Base-by-base conservation (phyloP, 208 protist genomes). In the Naegleria lovaniensis region DNA sequence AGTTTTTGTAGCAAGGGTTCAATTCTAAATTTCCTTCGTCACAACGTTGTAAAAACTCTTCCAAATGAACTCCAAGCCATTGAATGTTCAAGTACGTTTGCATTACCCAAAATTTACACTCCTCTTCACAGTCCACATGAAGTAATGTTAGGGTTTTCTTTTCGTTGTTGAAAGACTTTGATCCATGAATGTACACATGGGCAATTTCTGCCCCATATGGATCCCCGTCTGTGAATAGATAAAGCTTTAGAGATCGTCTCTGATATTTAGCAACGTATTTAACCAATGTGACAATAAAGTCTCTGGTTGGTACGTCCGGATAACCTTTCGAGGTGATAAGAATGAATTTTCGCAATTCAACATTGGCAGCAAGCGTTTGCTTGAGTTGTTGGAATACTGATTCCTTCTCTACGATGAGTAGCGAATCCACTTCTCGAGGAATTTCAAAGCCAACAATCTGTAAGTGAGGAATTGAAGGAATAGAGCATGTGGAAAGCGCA, bases 161-260 rank as follows among this genome's bases (percentile, higher is more conserved):
- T 33, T 79, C 67, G n/a, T 79, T 29, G 9, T 86, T 4, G 13
- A 89, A 41, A 41, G 48, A 67, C 22, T 75, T 13, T 3, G 48
- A 67, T 9, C 85, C 85, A 89, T 89, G 16, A 5, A 43, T 89
- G 48, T 89, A 89, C 5, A 67, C 29, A 39, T 40, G n/a, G 5
- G 48, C 48, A 41, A 89, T 89, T 67, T 89, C 85, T 41, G 41
- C 29, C 67, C 85, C 85, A 89, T 67, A 40, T 40, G 85, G 85
- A 67, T 89, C 85, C 22, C 13, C 41, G 67, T 89, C 85, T 11
- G 33, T 67, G 40, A 89, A 25, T 22, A 41, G 15, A 67, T 41
- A 67, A n/a, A 22, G 6, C 38, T 67, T 41, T 0, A 89, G 39
- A 36, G 25, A 6, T 79, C 67, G 25, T 9, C 25, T 79, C n/a